Evolutionary conservation across 768 basidiomycete species (phyloP), one percentile per base, ranked within the genome.

Genomic region (Lactarius deliciosus): DNA sequence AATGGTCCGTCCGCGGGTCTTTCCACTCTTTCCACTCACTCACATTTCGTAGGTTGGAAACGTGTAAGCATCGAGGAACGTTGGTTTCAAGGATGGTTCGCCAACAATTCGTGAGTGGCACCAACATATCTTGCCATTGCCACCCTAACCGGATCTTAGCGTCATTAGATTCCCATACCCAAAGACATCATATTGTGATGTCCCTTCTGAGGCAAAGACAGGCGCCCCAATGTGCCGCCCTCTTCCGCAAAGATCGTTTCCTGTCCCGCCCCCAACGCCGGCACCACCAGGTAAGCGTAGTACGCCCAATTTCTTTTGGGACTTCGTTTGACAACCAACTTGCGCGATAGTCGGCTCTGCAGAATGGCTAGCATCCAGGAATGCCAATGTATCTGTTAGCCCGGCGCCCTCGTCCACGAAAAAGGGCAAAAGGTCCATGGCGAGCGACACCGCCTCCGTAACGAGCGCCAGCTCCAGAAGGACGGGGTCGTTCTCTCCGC

Each of bases 81-180:
- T 10, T 83, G 81, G 81, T 83, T 82, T 74, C 67, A 66, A 1
- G 74, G 72, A 9, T 76, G 74, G 74, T 64, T n/a, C 18, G 74
- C 56, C 0, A 75, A 75, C 47, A 76, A 77, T 55, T 66, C 43
- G 80, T 76, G 40, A 40, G 74, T 62, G 11, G 30, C 15, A 47
- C 16, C 30, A 16, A 18, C 57, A 64, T 45, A 18, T 36, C 53
- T 34, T 54, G 50, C 32, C 36, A 43, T 32, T 65, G 16, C 18
- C 20, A 56, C 22, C n/a, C 47, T 40, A 16, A 38, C 13, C 4
- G 30, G 53, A 50, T 11, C 30, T 53, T 7, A 80, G 76, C 50
- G 43, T 72, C 2, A 77, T 80, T 54, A 69, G n/a, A 28, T 75
- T 50, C 36, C 81, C 83, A 1, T 83, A 83, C 60, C 83, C 82